Percentiles rank a stretch among this genome's conserved stretches.
phyloP scores from a whole-genome alignment of 148 eudicot species.

The Pharnaceum exiguum region DNA sequence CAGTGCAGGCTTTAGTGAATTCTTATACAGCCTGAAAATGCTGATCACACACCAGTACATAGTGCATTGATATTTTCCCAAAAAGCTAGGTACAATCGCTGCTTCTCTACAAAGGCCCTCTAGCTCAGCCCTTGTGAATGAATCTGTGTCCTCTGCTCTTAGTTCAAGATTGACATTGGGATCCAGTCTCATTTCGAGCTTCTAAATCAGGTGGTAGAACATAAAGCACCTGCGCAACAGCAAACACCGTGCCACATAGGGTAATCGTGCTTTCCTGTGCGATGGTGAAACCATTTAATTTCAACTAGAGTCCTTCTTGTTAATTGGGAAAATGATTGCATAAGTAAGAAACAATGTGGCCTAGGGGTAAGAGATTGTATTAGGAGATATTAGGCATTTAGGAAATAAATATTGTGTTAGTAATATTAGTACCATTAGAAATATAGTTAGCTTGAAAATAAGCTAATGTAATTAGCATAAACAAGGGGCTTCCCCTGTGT shows the following conservation, averaged over 20 bases:
- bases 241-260: too few species aligned
- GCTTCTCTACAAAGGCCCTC: conserved; percentile 89
- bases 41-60: conserved; percentile 42
- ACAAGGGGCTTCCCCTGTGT: too few species aligned
- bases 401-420: too few species aligned
- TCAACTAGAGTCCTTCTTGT: conserved; percentile 26
- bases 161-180: conserved; percentile 60
- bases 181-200: conserved; percentile 64
- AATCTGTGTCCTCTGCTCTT: conserved; percentile 80
- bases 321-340: too few species aligned
- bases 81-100: conserved; percentile 72
- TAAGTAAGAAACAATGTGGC: too few species aligned
- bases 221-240: conserved; percentile 82
- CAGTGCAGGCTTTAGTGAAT: conserved; percentile 59
- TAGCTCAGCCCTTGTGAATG: conserved; percentile 88
- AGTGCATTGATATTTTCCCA: conserved; percentile 88
- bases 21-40: conserved; percentile 62
- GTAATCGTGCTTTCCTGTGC: too few species aligned
- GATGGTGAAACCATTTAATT: too few species aligned
- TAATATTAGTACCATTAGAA: too few species aligned
- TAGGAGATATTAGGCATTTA: too few species aligned
- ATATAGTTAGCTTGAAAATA: too few species aligned
- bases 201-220: conserved; percentile 94
- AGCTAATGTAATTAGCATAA: too few species aligned
- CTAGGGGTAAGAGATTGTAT: too few species aligned